Evolutionary conservation across 2,329 filamentous ascomycete species (phyloP).

Genomic region (Drechmeria coniospora): DNA sequence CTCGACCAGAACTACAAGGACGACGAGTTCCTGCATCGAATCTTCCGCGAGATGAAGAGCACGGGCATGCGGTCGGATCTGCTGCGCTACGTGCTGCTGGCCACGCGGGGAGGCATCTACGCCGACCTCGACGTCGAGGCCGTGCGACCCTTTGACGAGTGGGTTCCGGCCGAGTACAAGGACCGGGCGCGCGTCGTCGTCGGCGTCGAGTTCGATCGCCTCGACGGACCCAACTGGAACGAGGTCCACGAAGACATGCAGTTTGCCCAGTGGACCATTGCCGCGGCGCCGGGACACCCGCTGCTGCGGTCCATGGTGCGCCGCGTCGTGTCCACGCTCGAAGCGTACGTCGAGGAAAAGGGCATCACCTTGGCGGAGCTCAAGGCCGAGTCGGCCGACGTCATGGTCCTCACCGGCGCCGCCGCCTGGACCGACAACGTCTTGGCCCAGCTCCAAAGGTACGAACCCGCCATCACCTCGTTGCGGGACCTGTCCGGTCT

Average conservation of each 20-base stretch:
- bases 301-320: slow-evolving; percentile 12
- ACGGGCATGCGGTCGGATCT: slow-evolving; percentile 14
- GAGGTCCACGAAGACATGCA: slow-evolving; percentile 4
- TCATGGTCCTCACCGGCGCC: slow-evolving; percentile 1
- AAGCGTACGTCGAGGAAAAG: background rate
- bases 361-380: background rate
- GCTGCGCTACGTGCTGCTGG: slow-evolving; percentile 11
- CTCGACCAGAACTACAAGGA: background rate
- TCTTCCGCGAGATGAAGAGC: slow-evolving; percentile 9
- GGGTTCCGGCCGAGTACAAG: slow-evolving; percentile 11
- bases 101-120: slow-evolving; percentile 25
- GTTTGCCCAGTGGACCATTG: slow-evolving; percentile 20
- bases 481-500: slow-evolving; percentile 2
- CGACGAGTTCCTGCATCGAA: slow-evolving; percentile 5
- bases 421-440: slow-evolving; percentile 1
- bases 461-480: background rate
- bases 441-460: background rate
- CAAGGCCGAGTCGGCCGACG: background rate
- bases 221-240: slow-evolving; percentile 1
- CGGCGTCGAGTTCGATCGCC: slow-evolving; percentile 14
- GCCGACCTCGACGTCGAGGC: slow-evolving; percentile 44
- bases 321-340: slow-evolving; percentile 5
- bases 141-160: slow-evolving; percentile 28
- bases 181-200: slow-evolving; percentile 9
- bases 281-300: slow-evolving; percentile 13